Conservation (phyloP, 495 filamentous ascomycete genomes). For the Aspergillus egyptiacus region DNA sequence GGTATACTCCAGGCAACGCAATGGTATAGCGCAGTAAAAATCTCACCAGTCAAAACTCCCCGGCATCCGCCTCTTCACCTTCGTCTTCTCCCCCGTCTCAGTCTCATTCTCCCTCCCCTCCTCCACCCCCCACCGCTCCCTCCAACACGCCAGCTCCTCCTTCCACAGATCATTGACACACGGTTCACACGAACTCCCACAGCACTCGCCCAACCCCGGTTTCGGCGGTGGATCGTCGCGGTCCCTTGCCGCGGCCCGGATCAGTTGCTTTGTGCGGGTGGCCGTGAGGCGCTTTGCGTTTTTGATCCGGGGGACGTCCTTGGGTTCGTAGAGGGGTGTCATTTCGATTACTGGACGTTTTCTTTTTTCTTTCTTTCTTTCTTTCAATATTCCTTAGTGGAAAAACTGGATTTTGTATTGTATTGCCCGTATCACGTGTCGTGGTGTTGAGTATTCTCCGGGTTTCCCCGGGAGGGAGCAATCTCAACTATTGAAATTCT, state of each 20-base stretch:
- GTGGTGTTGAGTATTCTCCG: no score
- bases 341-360: not conserved
- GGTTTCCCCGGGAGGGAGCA: no score
- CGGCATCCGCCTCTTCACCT: constrained; percentile 21
- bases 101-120: constrained; percentile 10
- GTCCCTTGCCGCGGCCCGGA: constrained; percentile 30
- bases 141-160: constrained; percentile 36
- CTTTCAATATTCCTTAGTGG: no score
- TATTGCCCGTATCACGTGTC: no score
- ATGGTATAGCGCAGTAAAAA: not conserved
- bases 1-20: not conserved
- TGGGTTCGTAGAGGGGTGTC: constrained; percentile 23
- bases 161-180: constrained; percentile 39
- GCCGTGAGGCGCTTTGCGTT: constrained; percentile 27
- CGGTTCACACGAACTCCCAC: constrained; percentile 41
- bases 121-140: constrained; percentile 31
- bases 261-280: constrained; percentile 36
- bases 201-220: constrained; percentile 34
- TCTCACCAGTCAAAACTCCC: constrained; percentile 25
- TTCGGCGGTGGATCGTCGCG: constrained; percentile 35
- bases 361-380: not conserved
- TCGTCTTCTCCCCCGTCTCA: no score
- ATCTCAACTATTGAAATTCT: no score
- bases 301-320: constrained; percentile 28
- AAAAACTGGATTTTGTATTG: no score